Conservation (phyloP, 352 stramenopile genomes). For the Thalassiosira hispida region DNA sequence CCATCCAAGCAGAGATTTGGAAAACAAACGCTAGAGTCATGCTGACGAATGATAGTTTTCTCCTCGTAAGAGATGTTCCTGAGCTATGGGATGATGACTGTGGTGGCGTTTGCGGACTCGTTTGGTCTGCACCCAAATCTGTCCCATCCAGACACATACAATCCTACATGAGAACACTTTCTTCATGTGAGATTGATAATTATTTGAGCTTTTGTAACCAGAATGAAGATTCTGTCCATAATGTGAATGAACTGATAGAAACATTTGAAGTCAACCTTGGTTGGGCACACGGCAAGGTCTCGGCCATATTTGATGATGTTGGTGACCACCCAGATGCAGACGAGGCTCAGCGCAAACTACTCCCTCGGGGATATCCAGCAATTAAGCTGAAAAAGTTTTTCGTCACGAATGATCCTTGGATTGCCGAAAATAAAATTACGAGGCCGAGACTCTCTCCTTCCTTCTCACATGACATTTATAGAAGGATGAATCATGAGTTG, state of each 20-base stretch:
- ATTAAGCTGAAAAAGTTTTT: conserved; percentile 63
- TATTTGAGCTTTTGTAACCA: conserved; percentile 20
- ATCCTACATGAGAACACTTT: conserved; percentile 39
- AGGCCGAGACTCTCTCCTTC: conserved; percentile 20
- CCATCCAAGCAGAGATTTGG: conserved; percentile 11
- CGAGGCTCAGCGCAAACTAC: conserved; percentile 20
- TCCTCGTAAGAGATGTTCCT: conserved; percentile 19
- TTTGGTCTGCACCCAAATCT: conserved; percentile 22
- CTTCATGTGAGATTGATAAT: conserved; percentile 25
- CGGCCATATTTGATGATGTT: conserved; percentile 41
- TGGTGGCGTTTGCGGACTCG: conserved; percentile 39
- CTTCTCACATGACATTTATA: conserved; percentile 33
- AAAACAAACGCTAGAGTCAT: conserved; percentile 28
- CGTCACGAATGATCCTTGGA: conserved; percentile 47
- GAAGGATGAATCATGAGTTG: conserved; percentile 48
- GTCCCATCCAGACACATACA: conserved; percentile 38
- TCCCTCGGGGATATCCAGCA: conserved; percentile 39
- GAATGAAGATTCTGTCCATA: background rate
- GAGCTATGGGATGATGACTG: conserved; percentile 37
- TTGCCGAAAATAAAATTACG: conserved; percentile 8
- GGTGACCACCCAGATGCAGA: conserved; percentile 46
- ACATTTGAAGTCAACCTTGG: conserved; percentile 44
- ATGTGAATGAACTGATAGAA: conserved; percentile 50
- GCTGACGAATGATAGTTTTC: conserved; percentile 55
- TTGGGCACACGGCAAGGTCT: conserved; percentile 19